Percentiles rank a stretch among this genome's conserved stretches.
Conservation (phyloP, 371 early-diverging fungal genomes). For the Mortierella sp. region DNA sequence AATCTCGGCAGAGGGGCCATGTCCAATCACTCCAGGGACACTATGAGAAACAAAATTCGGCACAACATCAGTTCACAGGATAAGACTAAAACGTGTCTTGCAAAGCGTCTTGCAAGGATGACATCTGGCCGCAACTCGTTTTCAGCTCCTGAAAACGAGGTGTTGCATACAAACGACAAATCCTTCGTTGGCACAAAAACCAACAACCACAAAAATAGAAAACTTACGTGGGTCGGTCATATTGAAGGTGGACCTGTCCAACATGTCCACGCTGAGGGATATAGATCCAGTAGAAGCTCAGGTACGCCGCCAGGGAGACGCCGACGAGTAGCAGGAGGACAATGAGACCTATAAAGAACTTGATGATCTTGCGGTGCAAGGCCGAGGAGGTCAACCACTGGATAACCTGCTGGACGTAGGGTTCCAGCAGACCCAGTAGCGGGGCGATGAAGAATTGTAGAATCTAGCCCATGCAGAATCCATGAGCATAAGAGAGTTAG, state of each 20-base stretch:
- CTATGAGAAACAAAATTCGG: conserved; percentile 16
- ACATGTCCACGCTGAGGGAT: conserved; percentile 69
- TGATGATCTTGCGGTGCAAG: conserved; percentile 55
- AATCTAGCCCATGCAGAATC: conserved; percentile 32
- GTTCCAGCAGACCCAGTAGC: conserved; percentile 49
- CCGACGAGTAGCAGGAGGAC: conserved; percentile 54
- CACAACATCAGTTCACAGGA: conserved; percentile 16
- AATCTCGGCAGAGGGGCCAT: conserved; percentile 46
- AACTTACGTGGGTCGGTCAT: conserved; percentile 39
- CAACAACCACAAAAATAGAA: conserved; percentile 4
- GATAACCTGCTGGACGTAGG: conserved; percentile 50
- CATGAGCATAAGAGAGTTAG: not conserved
- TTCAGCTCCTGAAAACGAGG: not conserved
- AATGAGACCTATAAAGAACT: conserved; percentile 42
- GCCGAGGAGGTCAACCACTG: conserved; percentile 57
- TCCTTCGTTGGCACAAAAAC: too few species aligned
- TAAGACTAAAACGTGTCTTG: not conserved
- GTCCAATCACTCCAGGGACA: conserved; percentile 23
- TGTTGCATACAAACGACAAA: too few species aligned
- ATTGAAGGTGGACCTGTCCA: conserved; percentile 67
- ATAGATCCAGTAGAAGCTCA: conserved; percentile 67
- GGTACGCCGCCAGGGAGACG: conserved; percentile 62
- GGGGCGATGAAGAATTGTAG: conserved; percentile 59
- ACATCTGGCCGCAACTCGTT: not conserved
- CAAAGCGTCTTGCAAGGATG: not conserved